A percentile compares a stretch with the other conserved stretches of the same genome.
phyloP scores from a whole-genome alignment of 2,329 filamentous ascomycete genomes.

The Ophiocordyceps camponoti-floridani region DNA sequence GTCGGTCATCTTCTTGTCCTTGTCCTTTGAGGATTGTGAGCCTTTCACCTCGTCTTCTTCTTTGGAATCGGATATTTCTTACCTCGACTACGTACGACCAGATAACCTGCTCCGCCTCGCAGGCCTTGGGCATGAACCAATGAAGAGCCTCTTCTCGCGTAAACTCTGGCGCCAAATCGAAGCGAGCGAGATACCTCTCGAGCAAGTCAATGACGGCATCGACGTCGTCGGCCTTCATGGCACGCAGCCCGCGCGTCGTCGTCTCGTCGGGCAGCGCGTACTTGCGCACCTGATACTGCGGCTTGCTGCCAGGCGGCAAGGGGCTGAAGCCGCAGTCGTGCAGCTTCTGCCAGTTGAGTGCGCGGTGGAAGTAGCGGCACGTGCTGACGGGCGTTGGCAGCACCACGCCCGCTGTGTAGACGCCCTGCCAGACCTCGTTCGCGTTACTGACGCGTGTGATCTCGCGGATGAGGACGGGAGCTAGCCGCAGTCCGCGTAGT shows the following conservation, averaged over 20 bases:
- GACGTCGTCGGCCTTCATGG: conserved; percentile 65
- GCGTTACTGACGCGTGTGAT: conserved; percentile 86
- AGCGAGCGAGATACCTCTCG: conserved; percentile 59
- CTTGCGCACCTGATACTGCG: conserved; percentile 67
- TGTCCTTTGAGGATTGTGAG: conserved; percentile 16
- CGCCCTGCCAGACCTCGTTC: conserved; percentile 76
- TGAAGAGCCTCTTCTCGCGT: conserved; percentile 66
- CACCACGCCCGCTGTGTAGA: conserved; percentile 86
- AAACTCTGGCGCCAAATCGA: conserved; percentile 72
- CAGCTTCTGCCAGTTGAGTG: conserved; percentile 89
- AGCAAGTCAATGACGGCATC: conserved; percentile 59
- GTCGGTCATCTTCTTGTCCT: conserved; percentile 72
- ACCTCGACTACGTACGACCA: conserved; percentile 88
- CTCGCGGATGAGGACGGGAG: conserved; percentile 92
- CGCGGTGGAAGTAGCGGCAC: conserved; percentile 87
- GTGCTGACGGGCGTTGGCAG: conserved; percentile 84
- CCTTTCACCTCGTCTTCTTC: not conserved
- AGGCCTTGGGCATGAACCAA: conserved; percentile 61
- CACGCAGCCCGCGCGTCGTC: conserved; percentile 54
- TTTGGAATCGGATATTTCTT: conserved; percentile 1
- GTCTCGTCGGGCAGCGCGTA: conserved; percentile 67
- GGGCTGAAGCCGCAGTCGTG: conserved; percentile 91
- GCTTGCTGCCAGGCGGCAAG: conserved; percentile 67
- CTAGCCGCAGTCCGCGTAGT: conserved; percentile 77
- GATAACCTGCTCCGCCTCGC: conserved; percentile 60